Evolutionary conservation across 2,329 filamentous ascomycete genomes (phyloP).

Genomic region (Dothideomycetes sp.): DNA sequence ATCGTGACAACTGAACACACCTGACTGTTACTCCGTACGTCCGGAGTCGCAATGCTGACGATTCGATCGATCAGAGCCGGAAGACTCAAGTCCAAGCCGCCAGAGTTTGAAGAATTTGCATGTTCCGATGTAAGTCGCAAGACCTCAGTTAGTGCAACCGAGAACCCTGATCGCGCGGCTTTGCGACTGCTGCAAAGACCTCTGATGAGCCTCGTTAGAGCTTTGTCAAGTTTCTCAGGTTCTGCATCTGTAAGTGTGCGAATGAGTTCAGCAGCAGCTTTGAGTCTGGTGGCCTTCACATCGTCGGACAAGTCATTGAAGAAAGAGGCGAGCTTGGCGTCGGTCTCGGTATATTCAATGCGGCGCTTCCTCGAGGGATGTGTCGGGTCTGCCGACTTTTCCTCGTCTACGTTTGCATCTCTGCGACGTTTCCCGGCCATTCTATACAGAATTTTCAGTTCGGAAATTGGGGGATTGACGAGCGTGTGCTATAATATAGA

Average conservation of each 20-base stretch:
- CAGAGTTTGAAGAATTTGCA: constrained; percentile 1
- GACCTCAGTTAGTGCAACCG: constrained; percentile 74
- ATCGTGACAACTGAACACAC: constrained; percentile 27
- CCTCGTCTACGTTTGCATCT: constrained; percentile 7
- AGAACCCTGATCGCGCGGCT: constrained; percentile 79
- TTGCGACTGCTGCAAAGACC: constrained; percentile 86
- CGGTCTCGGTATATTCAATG: constrained; percentile 25
- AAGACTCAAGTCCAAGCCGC: constrained; percentile 5
- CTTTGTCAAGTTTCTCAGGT: constrained; percentile 26
- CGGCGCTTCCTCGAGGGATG: constrained; percentile 18
- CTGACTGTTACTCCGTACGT: constrained; percentile 33
- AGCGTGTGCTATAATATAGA: background rate
- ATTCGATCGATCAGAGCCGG: constrained; percentile 36
- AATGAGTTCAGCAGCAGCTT: constrained; percentile 34
- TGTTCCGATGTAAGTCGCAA: constrained; percentile 47
- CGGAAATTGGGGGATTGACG: too few relatives aligned
- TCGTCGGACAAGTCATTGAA: constrained; percentile 38
- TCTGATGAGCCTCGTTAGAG: constrained; percentile 52
- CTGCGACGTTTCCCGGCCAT: constrained; percentile 13
- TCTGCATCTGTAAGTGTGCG: constrained; percentile 27
- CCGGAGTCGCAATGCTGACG: constrained; percentile 39
- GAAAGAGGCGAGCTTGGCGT: constrained; percentile 32
- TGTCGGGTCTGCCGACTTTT: constrained; percentile 5
- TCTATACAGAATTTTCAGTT: constrained; percentile 5
- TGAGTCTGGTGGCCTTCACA: constrained; percentile 29